phyloP scores from a whole-genome alignment of 202 grass and related monocot genomes.

The Setaria italica region DNA sequence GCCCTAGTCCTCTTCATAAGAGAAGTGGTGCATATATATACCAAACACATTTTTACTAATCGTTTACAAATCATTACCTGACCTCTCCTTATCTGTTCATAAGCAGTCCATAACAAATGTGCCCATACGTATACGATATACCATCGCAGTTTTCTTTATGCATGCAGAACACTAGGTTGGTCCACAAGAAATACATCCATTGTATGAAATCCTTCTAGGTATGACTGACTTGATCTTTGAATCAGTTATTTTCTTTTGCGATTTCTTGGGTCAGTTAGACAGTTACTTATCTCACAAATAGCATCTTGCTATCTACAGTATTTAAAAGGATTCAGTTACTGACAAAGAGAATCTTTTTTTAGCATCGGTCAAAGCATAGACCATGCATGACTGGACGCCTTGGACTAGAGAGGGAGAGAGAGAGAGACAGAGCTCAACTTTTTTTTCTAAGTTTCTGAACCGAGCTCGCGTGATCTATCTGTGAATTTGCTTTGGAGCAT shows the following conservation, averaged over 20 bases:
- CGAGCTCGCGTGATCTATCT: neutral
- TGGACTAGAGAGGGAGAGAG: neutral
- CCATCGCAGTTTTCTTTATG: neutral
- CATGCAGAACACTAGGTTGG: neutral
- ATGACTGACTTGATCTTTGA: neutral
- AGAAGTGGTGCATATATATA: too few species aligned
- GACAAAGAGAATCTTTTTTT: neutral
- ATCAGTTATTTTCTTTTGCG: neutral
- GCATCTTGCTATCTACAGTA: too few species aligned
- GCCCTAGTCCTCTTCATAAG: neutral
- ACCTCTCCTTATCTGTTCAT: neutral
- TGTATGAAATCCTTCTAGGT: neutral
- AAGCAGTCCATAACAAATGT: neutral
- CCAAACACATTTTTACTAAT: too few species aligned
- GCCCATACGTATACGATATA: too few species aligned
- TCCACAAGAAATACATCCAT: too few species aligned
- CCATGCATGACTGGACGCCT: neutral
- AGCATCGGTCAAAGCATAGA: neutral
- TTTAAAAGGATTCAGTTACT: too few species aligned
- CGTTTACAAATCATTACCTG: too few species aligned
- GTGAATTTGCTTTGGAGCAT: neutral
- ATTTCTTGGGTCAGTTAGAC: neutral
- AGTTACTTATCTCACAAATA: too few species aligned
- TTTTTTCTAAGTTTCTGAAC: neutral
- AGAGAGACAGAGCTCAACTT: neutral